A percentile compares a stretch with the other conserved stretches of the same genome.
These are phyloP conservation scores for Aspergillus brunneoviolaceus DNA, from an alignment of 2,329 filamentous ascomycete species.

Conservation along the genomic window DNA sequence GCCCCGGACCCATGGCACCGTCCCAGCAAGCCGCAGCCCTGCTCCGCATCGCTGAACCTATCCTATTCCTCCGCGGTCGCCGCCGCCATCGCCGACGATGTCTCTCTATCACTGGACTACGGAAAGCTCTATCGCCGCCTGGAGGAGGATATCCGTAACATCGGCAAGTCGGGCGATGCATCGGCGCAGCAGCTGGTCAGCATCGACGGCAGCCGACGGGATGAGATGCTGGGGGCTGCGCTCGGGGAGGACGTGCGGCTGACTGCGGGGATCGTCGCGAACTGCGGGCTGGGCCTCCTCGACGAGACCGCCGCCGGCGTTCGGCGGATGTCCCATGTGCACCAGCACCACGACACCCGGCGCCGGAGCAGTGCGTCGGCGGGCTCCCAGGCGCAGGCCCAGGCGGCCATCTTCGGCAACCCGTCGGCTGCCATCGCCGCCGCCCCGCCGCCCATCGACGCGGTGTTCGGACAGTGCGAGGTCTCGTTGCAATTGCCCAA, in stretches of 20 bases:
- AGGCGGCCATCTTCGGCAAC: conserved; percentile 9
- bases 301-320: conserved; percentile 40
- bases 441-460: conserved; percentile 25
- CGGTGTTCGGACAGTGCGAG: conserved; percentile 37
- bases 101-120: conserved; percentile 48
- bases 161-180: conserved; percentile 24
- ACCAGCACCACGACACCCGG: conserved; percentile 23
- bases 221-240: conserved; percentile 30
- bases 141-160: conserved; percentile 33
- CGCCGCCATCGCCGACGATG: conserved; percentile 45
- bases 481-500: conserved; percentile 45
- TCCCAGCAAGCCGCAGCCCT: conserved; percentile 46
- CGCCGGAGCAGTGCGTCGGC: conserved; percentile 25
- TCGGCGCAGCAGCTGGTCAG: conserved; percentile 27
- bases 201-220: conserved; percentile 28
- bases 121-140: conserved; percentile 48
- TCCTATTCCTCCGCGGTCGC: conserved; percentile 43
- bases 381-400: conserved; percentile 11
- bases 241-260: conserved; percentile 38
- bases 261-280: conserved; percentile 36
- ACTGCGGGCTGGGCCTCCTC: conserved; percentile 34
- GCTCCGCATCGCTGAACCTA: conserved; percentile 44
- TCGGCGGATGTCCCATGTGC: conserved; percentile 34
- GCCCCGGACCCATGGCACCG: conserved; percentile 50
- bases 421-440: conserved; percentile 9